Conservation (phyloP, 2,329 filamentous ascomycete species). For the Chalaropsis thielavioides region DNA sequence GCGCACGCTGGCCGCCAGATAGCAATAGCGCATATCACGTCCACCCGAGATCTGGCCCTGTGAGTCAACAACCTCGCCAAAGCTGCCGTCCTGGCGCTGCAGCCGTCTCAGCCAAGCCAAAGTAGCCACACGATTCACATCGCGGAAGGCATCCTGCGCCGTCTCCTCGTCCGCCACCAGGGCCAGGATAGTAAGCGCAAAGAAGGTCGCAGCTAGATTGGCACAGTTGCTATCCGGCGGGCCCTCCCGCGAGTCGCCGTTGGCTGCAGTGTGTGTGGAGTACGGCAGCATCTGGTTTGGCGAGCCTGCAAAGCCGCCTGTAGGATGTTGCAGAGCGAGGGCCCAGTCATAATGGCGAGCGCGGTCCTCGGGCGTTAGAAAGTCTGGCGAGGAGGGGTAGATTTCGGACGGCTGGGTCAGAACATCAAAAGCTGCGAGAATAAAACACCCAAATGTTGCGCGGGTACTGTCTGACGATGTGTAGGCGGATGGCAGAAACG, state of each 20-base stretch:
- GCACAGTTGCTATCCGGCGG: conserved; percentile 26
- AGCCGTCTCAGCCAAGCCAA: conserved; percentile 60
- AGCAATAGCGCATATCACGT: conserved; percentile 75
- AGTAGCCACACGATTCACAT: conserved; percentile 53
- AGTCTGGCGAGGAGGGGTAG: conserved; percentile 28
- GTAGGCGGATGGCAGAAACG: conserved; percentile 67
- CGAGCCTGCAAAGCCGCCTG: conserved; percentile 79
- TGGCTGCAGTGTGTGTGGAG: conserved; percentile 21
- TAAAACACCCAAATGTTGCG: conserved; percentile 81
- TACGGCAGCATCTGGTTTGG: conserved; percentile 46
- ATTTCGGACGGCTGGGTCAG: conserved; percentile 46
- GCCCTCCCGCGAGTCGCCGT: not conserved
- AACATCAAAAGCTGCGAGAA: conserved; percentile 69
- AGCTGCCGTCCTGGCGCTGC: conserved; percentile 76
- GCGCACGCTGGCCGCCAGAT: conserved; percentile 64
- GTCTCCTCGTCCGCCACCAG: conserved; percentile 32
- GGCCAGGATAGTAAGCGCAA: conserved; percentile 64
- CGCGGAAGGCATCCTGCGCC: conserved; percentile 36
- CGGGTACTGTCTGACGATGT: conserved; percentile 81
- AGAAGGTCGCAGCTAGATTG: conserved; percentile 77
- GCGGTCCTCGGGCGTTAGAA: conserved; percentile 34
- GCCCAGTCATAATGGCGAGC: conserved; percentile 54
- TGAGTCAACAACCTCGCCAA: conserved; percentile 64
- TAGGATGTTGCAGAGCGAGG: conserved; percentile 68
- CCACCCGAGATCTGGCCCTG: conserved; percentile 53